A percentile compares a stretch with the other conserved stretches of the same genome.
phyloP scores from a whole-genome alignment of 108 stramenopile genomes.

The Skeletonema tropicum region DNA sequence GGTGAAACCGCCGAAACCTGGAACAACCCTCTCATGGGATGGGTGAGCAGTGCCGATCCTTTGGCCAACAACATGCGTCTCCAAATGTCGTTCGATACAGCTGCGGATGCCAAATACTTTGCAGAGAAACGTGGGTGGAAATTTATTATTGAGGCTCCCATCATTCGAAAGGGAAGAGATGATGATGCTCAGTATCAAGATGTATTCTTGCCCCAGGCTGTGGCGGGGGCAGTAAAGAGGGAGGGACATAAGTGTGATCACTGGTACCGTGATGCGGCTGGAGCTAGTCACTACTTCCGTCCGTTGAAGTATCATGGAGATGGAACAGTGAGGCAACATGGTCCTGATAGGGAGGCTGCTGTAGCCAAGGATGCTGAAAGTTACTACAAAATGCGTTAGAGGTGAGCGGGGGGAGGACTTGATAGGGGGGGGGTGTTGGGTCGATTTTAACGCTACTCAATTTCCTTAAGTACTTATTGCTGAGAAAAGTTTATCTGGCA shows the following conservation, averaged over 20 bases:
- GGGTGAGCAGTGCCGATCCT: slow-evolving; percentile 92
- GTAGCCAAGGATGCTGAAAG: slow-evolving; percentile 61
- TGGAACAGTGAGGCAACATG: slow-evolving; percentile 81
- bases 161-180: slow-evolving; percentile 62
- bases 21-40: slow-evolving; percentile 97
- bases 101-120: slow-evolving; percentile 91
- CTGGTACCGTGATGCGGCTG: slow-evolving; percentile 71
- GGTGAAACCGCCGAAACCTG: slow-evolving; percentile 74
- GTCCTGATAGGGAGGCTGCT: slow-evolving; percentile 63
- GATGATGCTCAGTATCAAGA: slow-evolving; percentile 87
- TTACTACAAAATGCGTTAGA: slow-evolving; percentile 77
- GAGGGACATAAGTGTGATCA: slow-evolving; percentile 75
- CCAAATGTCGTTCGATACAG: slow-evolving; percentile 81
- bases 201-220: slow-evolving; percentile 83
- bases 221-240: slow-evolving; percentile 64
- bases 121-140: slow-evolving; percentile 94
- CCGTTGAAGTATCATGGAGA: slow-evolving; percentile 90
- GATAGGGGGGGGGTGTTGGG: not conserved
- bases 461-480: not conserved
- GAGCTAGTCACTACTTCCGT: slow-evolving; percentile 84
- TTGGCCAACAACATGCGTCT: slow-evolving; percentile 73
- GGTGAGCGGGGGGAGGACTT: not conserved
- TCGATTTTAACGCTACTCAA: not conserved
- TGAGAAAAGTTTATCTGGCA: not conserved
- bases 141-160: slow-evolving; percentile 76